A percentile compares a stretch with the other conserved stretches of the same genome.
phyloP scores from a whole-genome alignment of 2,329 filamentous ascomycete species.

The Exophiala xenobiotica region DNA sequence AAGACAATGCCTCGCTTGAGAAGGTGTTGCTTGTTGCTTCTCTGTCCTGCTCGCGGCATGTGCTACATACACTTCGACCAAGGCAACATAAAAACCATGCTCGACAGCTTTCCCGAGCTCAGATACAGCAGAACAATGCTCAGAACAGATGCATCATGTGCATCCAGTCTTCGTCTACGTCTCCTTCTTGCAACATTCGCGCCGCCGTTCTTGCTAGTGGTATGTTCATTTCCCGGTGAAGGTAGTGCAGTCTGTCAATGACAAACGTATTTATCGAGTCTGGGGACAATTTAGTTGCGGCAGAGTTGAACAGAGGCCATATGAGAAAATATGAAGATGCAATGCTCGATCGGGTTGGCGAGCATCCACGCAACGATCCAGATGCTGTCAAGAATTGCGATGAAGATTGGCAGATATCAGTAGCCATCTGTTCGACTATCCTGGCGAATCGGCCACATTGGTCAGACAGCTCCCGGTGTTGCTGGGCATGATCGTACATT shows the following conservation, averaged over 20 bases:
- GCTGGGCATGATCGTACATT: background rate
- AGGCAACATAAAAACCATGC: too few species aligned
- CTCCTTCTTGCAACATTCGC: constrained; percentile 7
- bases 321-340: constrained; percentile 16
- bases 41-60: too few species aligned
- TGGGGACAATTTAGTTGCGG: background rate
- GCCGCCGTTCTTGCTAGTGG: constrained; percentile 10
- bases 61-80: too few species aligned
- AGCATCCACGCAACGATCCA: background rate
- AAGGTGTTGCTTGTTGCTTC: too few species aligned
- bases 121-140: too few species aligned
- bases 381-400: constrained; percentile 2
- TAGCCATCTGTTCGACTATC: constrained; percentile 7
- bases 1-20: too few species aligned
- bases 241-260: constrained; percentile 13
- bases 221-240: constrained; percentile 11
- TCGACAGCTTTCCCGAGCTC: too few species aligned
- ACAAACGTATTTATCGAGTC: constrained; percentile 1
- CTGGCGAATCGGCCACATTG: background rate
- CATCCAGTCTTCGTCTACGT: constrained; percentile 13
- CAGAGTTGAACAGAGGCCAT: constrained; percentile 16
- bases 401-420: constrained; percentile 14
- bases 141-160: constrained; percentile 19
- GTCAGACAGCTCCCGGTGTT: background rate
- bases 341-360: background rate